Evolutionary conservation across 2,329 filamentous ascomycete genomes (phyloP).

Genomic region (Colletotrichum plurivorum): DNA sequence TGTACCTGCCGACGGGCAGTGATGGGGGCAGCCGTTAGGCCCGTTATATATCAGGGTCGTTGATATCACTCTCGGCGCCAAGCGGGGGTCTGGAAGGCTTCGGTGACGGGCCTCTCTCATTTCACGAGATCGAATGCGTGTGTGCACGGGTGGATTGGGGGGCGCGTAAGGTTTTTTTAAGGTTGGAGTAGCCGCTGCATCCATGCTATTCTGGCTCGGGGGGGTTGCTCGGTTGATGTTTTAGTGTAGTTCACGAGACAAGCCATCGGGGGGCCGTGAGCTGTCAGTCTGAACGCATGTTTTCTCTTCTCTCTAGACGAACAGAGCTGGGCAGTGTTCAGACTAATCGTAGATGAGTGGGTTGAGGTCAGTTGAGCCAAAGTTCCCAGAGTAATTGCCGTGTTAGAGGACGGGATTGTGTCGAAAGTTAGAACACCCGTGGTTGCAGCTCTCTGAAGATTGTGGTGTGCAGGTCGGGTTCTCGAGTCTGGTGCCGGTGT

Average conservation of each 20-base stretch:
- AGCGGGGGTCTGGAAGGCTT: too few species aligned
- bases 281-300: background rate
- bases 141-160: background rate
- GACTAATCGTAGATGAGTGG: too few species aligned
- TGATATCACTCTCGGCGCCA: too few species aligned
- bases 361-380: too few species aligned
- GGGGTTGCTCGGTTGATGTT: conserved; percentile 3
- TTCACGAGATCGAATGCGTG: background rate
- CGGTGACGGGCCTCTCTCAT: background rate
- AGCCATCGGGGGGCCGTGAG: background rate
- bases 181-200: background rate
- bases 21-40: too few species aligned
- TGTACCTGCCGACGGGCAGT: too few species aligned
- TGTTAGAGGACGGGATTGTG: background rate
- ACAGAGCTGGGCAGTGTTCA: background rate
- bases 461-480: background rate
- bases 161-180: background rate
- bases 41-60: too few species aligned
- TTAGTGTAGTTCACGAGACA: background rate
- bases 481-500: background rate
- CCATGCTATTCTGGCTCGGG: conserved; percentile 11
- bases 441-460: conserved; percentile 4
- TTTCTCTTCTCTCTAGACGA: background rate
- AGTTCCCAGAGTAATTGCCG: background rate
- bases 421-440: background rate